Base-by-base conservation (phyloP, 257 asterid genomes). In the Gardenia jasminoides region DNA sequence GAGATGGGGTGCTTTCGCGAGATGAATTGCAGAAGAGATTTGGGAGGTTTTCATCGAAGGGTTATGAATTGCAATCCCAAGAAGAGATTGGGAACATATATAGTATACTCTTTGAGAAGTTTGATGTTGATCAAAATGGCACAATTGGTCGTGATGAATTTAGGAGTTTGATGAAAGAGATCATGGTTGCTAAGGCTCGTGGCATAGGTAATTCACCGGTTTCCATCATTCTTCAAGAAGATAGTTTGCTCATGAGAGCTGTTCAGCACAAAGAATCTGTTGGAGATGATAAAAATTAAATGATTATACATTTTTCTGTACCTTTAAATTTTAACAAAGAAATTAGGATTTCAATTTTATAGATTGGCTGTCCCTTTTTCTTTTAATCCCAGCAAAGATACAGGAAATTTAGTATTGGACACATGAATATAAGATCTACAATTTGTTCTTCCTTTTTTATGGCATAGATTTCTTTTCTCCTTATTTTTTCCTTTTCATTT, bases 161-260 rank as follows among this genome's bases (percentile, higher is more conserved):
- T 58, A 47, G 67, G 64, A 84, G 75, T 15, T 73, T 91, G 46
- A 81, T 85, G 84, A 87, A 80, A 83, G 97, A 89, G 84, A 81
- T 91, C 82, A 78, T 90, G 88, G 83, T 88, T 47, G 97, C 92
- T 7, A 91, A 89, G 52, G 97, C 93, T 67, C 86, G 90, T 19
- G 90, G 94, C 58, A 81, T 90, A n/a, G 97, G 97, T 0, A 80
- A 86, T 66, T 91, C 88, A 0, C 97, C 97, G 0, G 83, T 90
- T 58, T 83, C 81, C 19, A 78, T 91, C 48, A 88, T 91, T 86
- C 89, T 88, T 65, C 97, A 90, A 83, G 89, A 61, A 9, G 97
- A 92, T 79, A 90, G 94, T 70, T 78, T 91, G 86, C 89, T 89
- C 31, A 86, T 89, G 96, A 83, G 90, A 67, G 97, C 90, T 22